Evolutionary conservation across 768 basidiomycete genomes (phyloP), one percentile per base, ranked within the genome.

Genomic region (Suillus cothurnatus): DNA sequence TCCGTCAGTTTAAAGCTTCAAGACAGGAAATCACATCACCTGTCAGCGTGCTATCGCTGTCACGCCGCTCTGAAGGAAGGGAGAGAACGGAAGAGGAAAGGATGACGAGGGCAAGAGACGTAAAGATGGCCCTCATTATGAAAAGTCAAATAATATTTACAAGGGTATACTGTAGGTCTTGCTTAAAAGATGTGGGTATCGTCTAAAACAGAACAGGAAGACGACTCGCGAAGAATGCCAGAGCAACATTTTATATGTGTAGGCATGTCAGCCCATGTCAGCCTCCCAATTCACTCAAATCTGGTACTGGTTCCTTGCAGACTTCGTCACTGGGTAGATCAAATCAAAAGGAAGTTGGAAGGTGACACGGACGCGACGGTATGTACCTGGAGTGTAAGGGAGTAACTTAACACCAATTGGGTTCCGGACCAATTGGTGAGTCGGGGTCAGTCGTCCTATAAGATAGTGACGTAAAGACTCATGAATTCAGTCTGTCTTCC

Each of bases 1-100:
- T 31, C 36, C 23, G 66, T 75, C 50, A 76, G 78, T 70, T 31
- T 67, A 52, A 47, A 66, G 68, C 31, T 55, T 39, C 56, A 69
- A 71, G 45, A 53, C 28, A 49, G 77, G 45, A 63, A 72, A n/a
- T 73, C 71, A 21, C 75, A 76, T 12, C 81, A 59, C 58, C 58
- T 39, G 57, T 38, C 26, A 58, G 38, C 9, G 23, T 9, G 38
- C 23, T 38, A 19, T 17, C 57, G 26, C 26, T 23, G 17, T 58
- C 57, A 19, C 57, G 57, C 36, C 57, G 57, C 36, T 39, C 36
- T 58, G 57, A 58, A 9, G 57, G 57, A 58, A 39, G 23, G 23
- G 57, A 58, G 38, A 58, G 36, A 39, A 39, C 36, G 38, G 57
- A 39, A 39, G 57, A 39, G 17, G 36, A 39, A 38, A 58, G 57